Base-by-base conservation (phyloP, 2,329 filamentous ascomycete species). In the Setomelanomma holmii region DNA sequence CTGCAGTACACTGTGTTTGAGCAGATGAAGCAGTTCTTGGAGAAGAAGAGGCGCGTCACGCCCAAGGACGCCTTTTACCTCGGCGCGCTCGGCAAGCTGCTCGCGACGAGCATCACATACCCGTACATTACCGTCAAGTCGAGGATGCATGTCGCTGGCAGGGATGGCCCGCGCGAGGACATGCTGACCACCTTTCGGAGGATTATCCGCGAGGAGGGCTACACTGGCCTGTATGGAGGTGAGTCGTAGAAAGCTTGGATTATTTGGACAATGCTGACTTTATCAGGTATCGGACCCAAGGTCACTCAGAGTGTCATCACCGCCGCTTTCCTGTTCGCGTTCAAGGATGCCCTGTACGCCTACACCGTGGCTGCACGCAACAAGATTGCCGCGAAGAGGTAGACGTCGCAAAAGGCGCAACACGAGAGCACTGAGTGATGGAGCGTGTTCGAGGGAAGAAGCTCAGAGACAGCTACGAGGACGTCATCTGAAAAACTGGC, bases 51-150 rank as follows among this genome's bases (percentile, higher is more conserved):
- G 44, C 86, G 89, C 64, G 85, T 98, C 51, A 96, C 91, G 0
- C 91, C 93, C 1, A 88, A 86, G 49, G 86, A 96, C 63, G 92
- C 91, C 43, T 99, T 99, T 76, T 85, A 95, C 71, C 82, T 99
- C 2, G 95, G 95, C 57, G 95, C 95, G 1, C 73, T 98, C 24
- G 93, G 95, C 76, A 99, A 99, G 84, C 83, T 99, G 59, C 87
- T 97, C 56, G 95, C 95, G 20, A 99, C 95, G 2, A 87, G 83
- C 55, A 90, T 98, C 68, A 99, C 95, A 5, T 99, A 99, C 76
- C 95, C 95, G 10, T 99, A 99, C 75, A 98, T 99, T 75, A 99
- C 95, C 4, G 89, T 99, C 68, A 99, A 99, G 87, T 96, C 92
- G 77, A 86, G 91, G 73, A 96, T 96, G 86, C 95, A 99, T 75